Evolutionary conservation across 257 asterid genomes (phyloP), one percentile per base, ranked within the genome.

Genomic region (Solanum bukasovii): DNA sequence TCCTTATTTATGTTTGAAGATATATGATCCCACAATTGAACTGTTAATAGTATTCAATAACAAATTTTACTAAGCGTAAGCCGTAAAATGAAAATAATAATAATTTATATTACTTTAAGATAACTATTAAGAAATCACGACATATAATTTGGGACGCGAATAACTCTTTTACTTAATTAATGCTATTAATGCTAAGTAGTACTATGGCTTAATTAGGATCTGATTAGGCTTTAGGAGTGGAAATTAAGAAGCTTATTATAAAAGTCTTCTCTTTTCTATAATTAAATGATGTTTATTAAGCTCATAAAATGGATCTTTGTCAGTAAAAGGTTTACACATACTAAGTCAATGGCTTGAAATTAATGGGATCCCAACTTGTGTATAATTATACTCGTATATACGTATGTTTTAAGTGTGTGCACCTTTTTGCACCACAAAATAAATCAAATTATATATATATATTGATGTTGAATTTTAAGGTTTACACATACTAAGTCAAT

Each of bases 261-360:
- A 70, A 13, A 70, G 27, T 44, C 67, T 44, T 44, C 27, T 79
- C 25, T 27, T 44, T 27, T 81, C 65, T 37, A 81, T 46, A 44
- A 81, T 81, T 29, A 27, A 81, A 44, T 81, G 85, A 29, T 18
- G 3, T 81, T 81, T 46, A 81, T 56, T 56, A 56, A 81, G 85
- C 85, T 65, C 70, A 81, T 46, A 46, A 81, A 49, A 81, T 46
- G 85, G 85, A 81, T 81, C 85, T 81, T 81, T 81, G 85, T 81
- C 85, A 9, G 85, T 46, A 81, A 81, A 81, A 81, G 68, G 40
- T 81, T 27, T 29, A 29, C n/a, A 27, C 85, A 46, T 13, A 46
- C 27, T 81, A 2, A 81, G 85, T 81, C 85, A 81, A 46, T 81
- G 68, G 7, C 85, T 46, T 46, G 29, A 81, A 46, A 46, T 81